Conservation (phyloP, 176 grass and related monocot species). For the Alloteropsis semialata region DNA sequence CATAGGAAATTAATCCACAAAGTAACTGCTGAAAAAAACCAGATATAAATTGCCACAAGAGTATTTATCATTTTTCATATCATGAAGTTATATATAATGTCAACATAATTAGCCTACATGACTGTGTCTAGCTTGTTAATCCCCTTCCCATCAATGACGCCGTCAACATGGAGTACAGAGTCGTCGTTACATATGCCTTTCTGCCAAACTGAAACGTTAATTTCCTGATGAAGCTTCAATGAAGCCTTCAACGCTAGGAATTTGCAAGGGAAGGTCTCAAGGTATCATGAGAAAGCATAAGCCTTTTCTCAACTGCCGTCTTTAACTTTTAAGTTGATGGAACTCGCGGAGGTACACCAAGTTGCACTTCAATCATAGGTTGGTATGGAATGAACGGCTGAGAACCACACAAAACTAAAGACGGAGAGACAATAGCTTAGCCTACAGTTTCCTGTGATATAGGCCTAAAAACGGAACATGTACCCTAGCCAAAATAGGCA, state of each 20-base stretch:
- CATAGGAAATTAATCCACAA: background rate
- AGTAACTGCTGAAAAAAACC: background rate
- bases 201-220: background rate
- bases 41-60: background rate
- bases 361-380: background rate
- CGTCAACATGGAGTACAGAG: background rate
- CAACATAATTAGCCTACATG: background rate
- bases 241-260: background rate
- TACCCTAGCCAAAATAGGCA: background rate
- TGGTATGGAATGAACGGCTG: background rate
- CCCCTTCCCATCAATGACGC: background rate
- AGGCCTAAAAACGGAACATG: background rate
- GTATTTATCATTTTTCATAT: background rate
- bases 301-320: background rate
- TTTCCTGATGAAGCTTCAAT: background rate
- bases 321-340: slow-evolving; percentile 6
- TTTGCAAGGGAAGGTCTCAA: background rate
- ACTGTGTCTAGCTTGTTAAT: background rate
- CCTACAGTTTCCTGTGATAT: background rate
- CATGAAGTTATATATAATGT: background rate
- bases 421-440: background rate
- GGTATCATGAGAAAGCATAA: slow-evolving; percentile 11
- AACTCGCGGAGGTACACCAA: background rate
- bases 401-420: background rate
- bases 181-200: background rate